Evolutionary conservation across 768 basidiomycete genomes (phyloP), one percentile per base, ranked within the genome.

Genomic region (Hortiboletus flavorubellus): DNA sequence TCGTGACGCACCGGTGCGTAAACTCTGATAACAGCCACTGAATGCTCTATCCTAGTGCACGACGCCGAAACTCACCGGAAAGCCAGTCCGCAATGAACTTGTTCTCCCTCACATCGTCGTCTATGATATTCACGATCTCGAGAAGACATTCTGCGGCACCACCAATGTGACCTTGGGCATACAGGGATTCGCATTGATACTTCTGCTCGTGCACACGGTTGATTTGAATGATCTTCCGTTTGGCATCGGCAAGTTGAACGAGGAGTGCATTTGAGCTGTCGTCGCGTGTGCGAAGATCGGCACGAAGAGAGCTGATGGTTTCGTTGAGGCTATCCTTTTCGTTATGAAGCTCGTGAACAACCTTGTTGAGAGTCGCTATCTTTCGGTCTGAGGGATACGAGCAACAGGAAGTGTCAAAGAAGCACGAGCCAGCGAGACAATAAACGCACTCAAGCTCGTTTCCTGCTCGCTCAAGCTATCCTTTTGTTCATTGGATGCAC

Each of bases 111-210:
- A 41, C 26, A 8, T 35, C 21, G 14, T 58, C 39, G 3, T 15
- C 33, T 2, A 21, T 2, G 6, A 34, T n/a, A 16, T 18, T n/a
- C 2, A 5, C 1, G 3, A 54, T 43, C 9, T 49, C 23, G 5
- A 44, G 21, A n/a, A 61, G 21, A 35, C 10, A 44, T 3, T 16
- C 3, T 1, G 45, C 48, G 4, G 53, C 61, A 18, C 53, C 51
- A 3, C 14, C 2, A 14, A 55, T 38, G 11, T 16, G 41, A 15
- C 51, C 54, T 3, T 50, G 18, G 0, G 41, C 10, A 45, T 31
- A 63, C 21, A 59, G 21, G 1, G 18, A 3, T 35, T 63, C 51
- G 2, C 61, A 59, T 0, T 40, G 48, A n/a, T 53, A 34, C 9
- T 44, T 58, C 18, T 58, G 23, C 8, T 58, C 44, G 10, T 62